Conservation (phyloP, 805 yeast species). For the Grigorovia jiainica region DNA sequence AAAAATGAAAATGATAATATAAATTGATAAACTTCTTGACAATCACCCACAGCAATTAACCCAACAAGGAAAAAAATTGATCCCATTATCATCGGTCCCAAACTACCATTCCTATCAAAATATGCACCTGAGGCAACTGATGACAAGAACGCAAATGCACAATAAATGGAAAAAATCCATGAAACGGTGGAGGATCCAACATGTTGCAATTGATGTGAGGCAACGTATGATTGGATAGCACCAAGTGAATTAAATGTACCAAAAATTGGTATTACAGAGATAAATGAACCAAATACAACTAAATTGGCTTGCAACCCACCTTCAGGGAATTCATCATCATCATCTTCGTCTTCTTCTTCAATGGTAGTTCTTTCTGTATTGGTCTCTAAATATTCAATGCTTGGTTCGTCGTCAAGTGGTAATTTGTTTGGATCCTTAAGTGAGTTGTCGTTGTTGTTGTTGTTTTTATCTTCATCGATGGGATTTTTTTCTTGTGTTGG, state of each 20-base stretch:
- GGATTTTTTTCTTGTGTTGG: too few species aligned
- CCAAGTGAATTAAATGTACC: constrained; percentile 58
- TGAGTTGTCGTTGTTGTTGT: too few species aligned
- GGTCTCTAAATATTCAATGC: neutral
- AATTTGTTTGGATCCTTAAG: too few species aligned
- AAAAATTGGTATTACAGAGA: constrained; percentile 49
- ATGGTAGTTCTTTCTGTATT: neutral
- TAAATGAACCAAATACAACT: constrained; percentile 51
- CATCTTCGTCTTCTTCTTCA: neutral
- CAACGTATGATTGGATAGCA: constrained; percentile 55
- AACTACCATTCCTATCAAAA: constrained; percentile 55
- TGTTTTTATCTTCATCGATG: neutral
- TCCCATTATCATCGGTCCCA: constrained; percentile 36
- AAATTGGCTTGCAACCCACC: constrained; percentile 51
- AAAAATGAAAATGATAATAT: constrained; percentile 48
- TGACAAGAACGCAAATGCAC: constrained; percentile 42
- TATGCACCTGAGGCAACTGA: constrained; percentile 49
- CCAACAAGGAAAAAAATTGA: constrained; percentile 41
- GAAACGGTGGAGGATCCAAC: constrained; percentile 43
- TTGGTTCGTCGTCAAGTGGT: neutral
- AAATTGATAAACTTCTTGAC: constrained; percentile 49
- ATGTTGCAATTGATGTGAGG: constrained; percentile 41
- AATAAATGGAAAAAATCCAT: constrained; percentile 60
- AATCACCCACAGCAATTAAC: constrained; percentile 47
- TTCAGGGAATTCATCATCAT: constrained; percentile 33